Conservation (phyloP, 345 rosid species). For the Anastatica hierochuntica region DNA sequence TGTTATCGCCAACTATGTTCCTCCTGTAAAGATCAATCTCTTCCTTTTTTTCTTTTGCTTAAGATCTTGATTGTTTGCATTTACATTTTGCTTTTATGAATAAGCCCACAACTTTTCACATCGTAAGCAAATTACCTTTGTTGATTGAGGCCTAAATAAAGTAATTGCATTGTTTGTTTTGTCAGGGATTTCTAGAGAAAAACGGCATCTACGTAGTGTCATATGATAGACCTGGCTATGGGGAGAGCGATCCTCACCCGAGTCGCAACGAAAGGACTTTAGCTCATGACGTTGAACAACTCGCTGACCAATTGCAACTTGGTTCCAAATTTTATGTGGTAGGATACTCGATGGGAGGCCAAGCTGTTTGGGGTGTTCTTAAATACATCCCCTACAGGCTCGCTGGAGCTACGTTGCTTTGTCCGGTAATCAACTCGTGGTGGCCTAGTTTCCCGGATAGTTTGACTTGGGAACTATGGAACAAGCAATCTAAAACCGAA, state of each 20-base stretch:
- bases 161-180: too few relatives aligned
- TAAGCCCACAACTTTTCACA: too few relatives aligned
- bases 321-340: constrained; percentile 61
- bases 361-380: constrained; percentile 43
- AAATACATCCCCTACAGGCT: constrained; percentile 65
- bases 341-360: constrained; percentile 35
- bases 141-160: too few relatives aligned
- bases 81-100: too few relatives aligned
- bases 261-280: constrained; percentile 45
- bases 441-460: constrained; percentile 48
- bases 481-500: constrained; percentile 32
- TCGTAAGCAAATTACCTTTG: too few relatives aligned
- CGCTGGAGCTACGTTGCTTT: constrained; percentile 40
- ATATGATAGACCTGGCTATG: constrained; percentile 72
- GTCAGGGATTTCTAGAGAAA: constrained; percentile 68
- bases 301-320: constrained; percentile 74
- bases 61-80: not conserved
- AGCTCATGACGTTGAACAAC: constrained; percentile 69
- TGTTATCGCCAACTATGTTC: constrained; percentile 20
- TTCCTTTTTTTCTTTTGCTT: not conserved
- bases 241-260: constrained; percentile 24
- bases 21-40: constrained; percentile 26
- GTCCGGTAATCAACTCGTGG: constrained; percentile 49
- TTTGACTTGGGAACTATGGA: constrained; percentile 41
- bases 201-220: constrained; percentile 49